phyloP scores from a whole-genome alignment of 352 stramenopile genomes.

The Globisporangium orthogonon region DNA sequence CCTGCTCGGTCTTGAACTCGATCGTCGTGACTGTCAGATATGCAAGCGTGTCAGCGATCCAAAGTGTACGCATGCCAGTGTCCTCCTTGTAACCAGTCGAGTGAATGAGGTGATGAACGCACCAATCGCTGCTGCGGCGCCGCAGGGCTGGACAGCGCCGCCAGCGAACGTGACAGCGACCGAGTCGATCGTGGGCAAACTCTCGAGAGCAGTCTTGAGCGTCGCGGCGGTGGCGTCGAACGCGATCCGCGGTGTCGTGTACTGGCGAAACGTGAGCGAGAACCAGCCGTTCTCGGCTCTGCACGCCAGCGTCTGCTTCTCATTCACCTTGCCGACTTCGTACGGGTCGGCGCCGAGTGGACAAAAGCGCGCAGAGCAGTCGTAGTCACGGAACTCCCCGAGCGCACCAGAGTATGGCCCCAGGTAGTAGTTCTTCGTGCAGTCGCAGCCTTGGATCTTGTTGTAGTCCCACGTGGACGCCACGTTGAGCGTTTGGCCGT shows the following conservation, averaged over 20 bases:
- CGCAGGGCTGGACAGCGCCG: slow-evolving; percentile 30
- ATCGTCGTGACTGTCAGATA: slow-evolving; percentile 33
- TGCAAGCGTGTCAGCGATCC: not conserved
- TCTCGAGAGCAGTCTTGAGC: slow-evolving; percentile 49
- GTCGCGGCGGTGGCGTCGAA: slow-evolving; percentile 28
- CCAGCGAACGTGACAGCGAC: slow-evolving; percentile 51
- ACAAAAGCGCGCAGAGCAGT: slow-evolving; percentile 83
- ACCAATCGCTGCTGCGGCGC: slow-evolving; percentile 25
- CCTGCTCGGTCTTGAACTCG: slow-evolving; percentile 66
- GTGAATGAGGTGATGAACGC: slow-evolving; percentile 9
- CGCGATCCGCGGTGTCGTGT: slow-evolving; percentile 48
- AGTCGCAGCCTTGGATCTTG: slow-evolving; percentile 83
- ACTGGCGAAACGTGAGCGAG: slow-evolving; percentile 60
- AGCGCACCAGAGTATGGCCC: slow-evolving; percentile 51
- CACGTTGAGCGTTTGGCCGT: slow-evolving; percentile 54
- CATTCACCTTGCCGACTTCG: slow-evolving; percentile 55
- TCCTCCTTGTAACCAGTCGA: not conserved
- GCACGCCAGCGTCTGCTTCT: slow-evolving; percentile 61
- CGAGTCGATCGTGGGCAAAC: slow-evolving; percentile 37
- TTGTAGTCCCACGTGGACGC: slow-evolving; percentile 74
- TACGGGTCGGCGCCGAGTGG: slow-evolving; percentile 84
- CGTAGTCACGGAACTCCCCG: slow-evolving; percentile 44
- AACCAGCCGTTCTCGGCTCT: slow-evolving; percentile 48
- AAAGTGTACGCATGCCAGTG: not conserved
- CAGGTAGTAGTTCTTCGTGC: slow-evolving; percentile 53